phyloP scores from a whole-genome alignment of 306 rosid species.

The cucumber (Cucumis sativus) region Cucumber_9930_V3 NC_026657.2:6655001-6655500 shows the following conservation, averaged over 20 bases:
- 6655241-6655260: neutral
- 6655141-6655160: neutral
- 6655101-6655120: neutral
- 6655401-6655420: neutral
- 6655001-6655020: neutral
- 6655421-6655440: neutral
- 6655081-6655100: neutral
- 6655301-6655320: neutral
- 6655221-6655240: neutral
- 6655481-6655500: no score
- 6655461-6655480: neutral
- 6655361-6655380: no score
- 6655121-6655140: neutral
- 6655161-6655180: neutral
- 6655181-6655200: neutral
- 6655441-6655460: neutral
- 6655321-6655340: neutral
- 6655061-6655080: neutral
- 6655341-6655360: neutral
- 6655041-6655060: neutral
- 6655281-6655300: neutral
- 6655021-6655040: neutral
- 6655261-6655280: neutral
- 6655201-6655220: neutral
- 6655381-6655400: neutral